Evolutionary conservation across 495 filamentous ascomycete genomes (phyloP).

Genomic region (Oidiodendron maius): DNA sequence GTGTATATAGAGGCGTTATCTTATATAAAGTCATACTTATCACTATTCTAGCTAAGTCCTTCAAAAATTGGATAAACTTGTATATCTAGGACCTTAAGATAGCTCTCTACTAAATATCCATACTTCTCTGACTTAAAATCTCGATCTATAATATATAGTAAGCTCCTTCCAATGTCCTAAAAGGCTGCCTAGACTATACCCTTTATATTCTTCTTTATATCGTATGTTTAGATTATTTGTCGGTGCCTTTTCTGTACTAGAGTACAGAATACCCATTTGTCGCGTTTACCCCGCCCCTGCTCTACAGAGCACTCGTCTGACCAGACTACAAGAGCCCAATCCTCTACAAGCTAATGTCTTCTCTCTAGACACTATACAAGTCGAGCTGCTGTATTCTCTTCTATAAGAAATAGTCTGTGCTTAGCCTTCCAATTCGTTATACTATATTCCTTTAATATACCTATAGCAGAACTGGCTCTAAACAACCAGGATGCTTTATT

Average conservation of each 20-base stretch:
- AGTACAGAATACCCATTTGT: slow-evolving; percentile 3
- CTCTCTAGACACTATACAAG: not conserved
- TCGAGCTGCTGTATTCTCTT: not conserved
- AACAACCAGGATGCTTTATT: no score
- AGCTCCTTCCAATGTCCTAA: slow-evolving; percentile 1
- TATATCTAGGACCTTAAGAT: slow-evolving; percentile 2
- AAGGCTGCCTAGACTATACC: slow-evolving; percentile 5
- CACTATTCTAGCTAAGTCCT: not conserved
- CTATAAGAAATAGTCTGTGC: not conserved
- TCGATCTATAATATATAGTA: slow-evolving; percentile 8
- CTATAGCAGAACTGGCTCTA: no score
- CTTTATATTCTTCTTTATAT: slow-evolving; percentile 5
- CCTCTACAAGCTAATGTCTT: not conserved
- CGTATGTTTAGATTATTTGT: slow-evolving; percentile 4
- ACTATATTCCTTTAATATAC: slow-evolving; percentile 1
- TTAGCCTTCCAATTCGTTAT: slow-evolving; percentile 1
- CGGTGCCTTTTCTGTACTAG: not conserved
- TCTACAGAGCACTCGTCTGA: slow-evolving; percentile 1
- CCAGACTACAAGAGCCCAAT: not conserved
- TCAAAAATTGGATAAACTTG: not conserved
- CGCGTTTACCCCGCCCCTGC: not conserved
- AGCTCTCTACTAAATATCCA: not conserved
- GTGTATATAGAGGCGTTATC: slow-evolving; percentile 2
- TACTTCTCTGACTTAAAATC: slow-evolving; percentile 6
- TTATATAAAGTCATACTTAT: slow-evolving; percentile 2